These are phyloP conservation scores for Talaromyces rugulosus DNA, from an alignment of 2,329 filamentous ascomycete genomes.

Conservation along the genomic window DNA sequence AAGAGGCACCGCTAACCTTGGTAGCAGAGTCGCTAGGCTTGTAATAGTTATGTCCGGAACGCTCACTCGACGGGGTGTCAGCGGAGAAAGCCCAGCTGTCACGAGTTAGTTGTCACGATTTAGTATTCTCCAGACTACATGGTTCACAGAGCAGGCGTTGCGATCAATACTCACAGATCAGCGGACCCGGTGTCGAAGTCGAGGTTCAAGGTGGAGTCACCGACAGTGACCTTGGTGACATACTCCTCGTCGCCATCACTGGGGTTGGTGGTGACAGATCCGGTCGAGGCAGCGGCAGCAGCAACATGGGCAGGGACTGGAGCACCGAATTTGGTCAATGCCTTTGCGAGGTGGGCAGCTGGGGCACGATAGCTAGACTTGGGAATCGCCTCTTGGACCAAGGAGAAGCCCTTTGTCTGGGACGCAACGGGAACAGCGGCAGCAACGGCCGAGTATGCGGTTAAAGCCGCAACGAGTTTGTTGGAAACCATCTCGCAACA, in stretches of 20 bases:
- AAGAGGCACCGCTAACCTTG: conserved; percentile 47
- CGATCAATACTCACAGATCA: conserved; percentile 53
- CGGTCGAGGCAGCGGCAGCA: neutral
- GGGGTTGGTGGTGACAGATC: conserved; percentile 35
- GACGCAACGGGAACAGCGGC: neutral
- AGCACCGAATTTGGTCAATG: neutral
- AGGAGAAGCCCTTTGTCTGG: neutral
- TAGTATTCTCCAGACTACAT: neutral
- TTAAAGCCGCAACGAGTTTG: neutral
- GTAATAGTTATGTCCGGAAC: conserved; percentile 57
- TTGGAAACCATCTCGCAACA: neutral
- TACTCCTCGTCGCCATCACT: conserved; percentile 53
- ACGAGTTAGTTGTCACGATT: conserved; percentile 42
- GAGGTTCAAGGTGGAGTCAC: conserved; percentile 58
- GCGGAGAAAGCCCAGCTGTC: conserved; percentile 63
- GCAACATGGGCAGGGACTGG: neutral
- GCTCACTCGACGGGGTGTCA: conserved; percentile 49
- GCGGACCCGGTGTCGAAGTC: conserved; percentile 68
- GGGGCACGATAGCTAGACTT: neutral
- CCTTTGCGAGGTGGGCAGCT: neutral
- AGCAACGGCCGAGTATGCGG: neutral
- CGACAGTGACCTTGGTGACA: conserved; percentile 59
- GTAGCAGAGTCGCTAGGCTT: conserved; percentile 46
- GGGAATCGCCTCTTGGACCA: neutral
- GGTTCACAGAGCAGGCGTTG: neutral